Percentiles rank a stretch among this genome's conserved stretches.
Evolutionary conservation across 164 flowering plant species (phyloP).

Genomic region (Brasenia schreberi): DNA sequence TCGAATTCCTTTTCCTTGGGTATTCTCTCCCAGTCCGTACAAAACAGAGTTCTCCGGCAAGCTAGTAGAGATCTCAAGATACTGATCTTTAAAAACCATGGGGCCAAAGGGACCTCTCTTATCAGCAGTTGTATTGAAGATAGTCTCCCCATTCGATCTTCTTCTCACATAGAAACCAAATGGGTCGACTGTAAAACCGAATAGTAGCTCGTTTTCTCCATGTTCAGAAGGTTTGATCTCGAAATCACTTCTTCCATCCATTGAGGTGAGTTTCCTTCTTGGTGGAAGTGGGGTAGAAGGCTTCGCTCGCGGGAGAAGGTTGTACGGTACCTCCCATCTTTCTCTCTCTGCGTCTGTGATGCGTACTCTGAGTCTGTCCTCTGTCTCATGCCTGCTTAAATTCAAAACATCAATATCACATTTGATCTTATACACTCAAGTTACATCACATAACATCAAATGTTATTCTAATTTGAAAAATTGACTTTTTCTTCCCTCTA

Average conservation of each 20-base stretch:
- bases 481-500: no score
- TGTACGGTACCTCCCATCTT: constrained; percentile 83
- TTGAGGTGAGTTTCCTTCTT: constrained; percentile 18
- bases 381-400: constrained; percentile 73
- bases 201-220: constrained; percentile 42
- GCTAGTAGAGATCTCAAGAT: constrained; percentile 72
- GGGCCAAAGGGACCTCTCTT: constrained; percentile 38
- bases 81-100: constrained; percentile 94
- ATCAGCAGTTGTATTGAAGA: constrained; percentile 55
- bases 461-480: no score
- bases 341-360: constrained; percentile 49
- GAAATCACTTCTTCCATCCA: constrained; percentile 14
- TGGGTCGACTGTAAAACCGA: constrained; percentile 65
- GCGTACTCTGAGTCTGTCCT: constrained; percentile 65
- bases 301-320: constrained; percentile 55
- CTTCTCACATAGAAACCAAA: constrained; percentile 68
- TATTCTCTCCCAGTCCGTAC: constrained; percentile 93
- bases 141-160: constrained; percentile 66
- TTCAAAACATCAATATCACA: not conserved
- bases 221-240: constrained; percentile 26
- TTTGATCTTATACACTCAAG: not conserved
- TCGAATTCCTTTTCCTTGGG: constrained; percentile 79
- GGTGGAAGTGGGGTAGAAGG: constrained; percentile 24
- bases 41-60: constrained; percentile 69
- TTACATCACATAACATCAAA: not conserved